phyloP scores from a whole-genome alignment of 2,329 filamentous ascomycete genomes.

The Exophiala aquamarina region DNA sequence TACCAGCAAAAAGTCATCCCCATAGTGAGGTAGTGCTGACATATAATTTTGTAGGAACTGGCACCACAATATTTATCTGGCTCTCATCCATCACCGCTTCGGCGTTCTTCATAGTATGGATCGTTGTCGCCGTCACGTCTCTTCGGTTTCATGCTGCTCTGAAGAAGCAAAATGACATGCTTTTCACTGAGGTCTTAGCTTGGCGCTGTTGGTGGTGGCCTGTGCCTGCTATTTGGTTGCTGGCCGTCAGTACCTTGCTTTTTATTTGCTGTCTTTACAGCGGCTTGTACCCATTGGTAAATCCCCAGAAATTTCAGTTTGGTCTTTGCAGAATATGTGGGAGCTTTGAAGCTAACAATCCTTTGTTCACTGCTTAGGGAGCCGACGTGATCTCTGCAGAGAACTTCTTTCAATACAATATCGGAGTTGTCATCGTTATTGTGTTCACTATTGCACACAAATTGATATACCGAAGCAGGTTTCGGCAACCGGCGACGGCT shows the following conservation, averaged over 20 bases:
- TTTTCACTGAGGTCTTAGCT: conserved; percentile 31
- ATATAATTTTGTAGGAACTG: neutral
- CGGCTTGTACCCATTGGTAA: conserved; percentile 15
- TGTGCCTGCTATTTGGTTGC: conserved; percentile 31
- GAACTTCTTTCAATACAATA: conserved; percentile 31
- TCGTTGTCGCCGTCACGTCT: conserved; percentile 35
- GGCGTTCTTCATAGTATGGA: conserved; percentile 36
- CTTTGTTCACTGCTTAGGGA: neutral
- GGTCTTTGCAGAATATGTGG: neutral
- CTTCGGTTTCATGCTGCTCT: conserved; percentile 34
- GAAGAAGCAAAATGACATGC: conserved; percentile 28
- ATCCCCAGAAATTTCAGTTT: neutral
- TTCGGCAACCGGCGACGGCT: conserved; percentile 22
- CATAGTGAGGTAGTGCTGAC: neutral
- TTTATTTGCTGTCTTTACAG: conserved; percentile 21
- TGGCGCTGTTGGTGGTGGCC: conserved; percentile 34
- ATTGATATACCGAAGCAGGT: conserved; percentile 26
- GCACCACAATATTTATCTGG: conserved; percentile 31
- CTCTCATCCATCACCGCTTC: conserved; percentile 33
- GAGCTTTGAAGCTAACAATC: neutral
- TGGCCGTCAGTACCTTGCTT: conserved; percentile 24
- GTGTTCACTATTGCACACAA: conserved; percentile 28
- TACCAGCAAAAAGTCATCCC: neutral
- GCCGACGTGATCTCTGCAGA: neutral
- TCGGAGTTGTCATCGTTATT: conserved; percentile 31